A percentile compares a stretch with the other conserved stretches of the same genome.
phyloP scores from a whole-genome alignment of 305 asterid genomes.

The Rubia balearica region DNA sequence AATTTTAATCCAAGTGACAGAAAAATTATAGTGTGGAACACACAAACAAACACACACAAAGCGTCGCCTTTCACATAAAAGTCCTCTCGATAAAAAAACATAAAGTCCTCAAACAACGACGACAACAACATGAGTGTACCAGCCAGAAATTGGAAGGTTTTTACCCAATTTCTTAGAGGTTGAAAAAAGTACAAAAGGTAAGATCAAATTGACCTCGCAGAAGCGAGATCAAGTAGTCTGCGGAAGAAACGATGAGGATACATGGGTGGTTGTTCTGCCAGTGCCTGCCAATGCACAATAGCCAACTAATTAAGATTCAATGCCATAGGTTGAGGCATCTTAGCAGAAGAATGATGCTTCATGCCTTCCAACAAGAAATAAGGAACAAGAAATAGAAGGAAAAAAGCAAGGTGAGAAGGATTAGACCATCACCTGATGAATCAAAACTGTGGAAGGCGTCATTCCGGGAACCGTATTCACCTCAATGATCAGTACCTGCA shows the following conservation, averaged over 20 bases:
- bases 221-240: constrained; percentile 62
- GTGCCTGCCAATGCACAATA: constrained; percentile 43
- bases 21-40: no score
- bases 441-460: constrained; percentile 90
- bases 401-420: constrained; percentile 1
- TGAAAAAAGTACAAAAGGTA: background rate
- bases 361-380: background rate
- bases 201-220: constrained; percentile 29
- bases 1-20: no score
- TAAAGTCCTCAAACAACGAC: background rate
- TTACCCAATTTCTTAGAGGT: no score
- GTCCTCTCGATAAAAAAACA: no score
- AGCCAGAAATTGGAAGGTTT: background rate
- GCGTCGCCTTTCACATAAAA: no score
- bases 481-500: constrained; percentile 75
- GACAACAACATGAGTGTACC: background rate
- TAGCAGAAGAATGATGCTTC: background rate
- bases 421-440: constrained; percentile 59
- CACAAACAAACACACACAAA: no score
- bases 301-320: background rate
- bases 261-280: constrained; percentile 72
- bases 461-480: constrained; percentile 92
- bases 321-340: background rate
- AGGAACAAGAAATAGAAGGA: no score
- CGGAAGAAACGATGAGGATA: constrained; percentile 81